phyloP scores from a whole-genome alignment of 345 rosid genomes.

The Camelina sativa region DNA sequence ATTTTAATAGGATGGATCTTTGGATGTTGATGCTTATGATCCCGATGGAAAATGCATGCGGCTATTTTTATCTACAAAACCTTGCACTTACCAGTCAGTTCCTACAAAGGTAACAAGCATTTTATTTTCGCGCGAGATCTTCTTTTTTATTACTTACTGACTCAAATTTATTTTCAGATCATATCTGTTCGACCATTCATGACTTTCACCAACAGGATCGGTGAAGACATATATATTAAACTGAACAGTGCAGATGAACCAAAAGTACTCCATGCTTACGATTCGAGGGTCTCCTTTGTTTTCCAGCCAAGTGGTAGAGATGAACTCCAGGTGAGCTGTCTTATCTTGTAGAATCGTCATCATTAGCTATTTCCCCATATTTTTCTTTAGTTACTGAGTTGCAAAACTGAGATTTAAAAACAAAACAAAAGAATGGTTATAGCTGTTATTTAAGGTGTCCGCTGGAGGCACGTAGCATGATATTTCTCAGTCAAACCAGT shows the following conservation, averaged over 20 bases:
- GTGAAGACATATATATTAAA: constrained; percentile 73
- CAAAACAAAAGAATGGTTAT: not conserved
- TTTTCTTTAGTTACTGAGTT: constrained; percentile 12
- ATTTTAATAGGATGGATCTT: constrained; percentile 80
- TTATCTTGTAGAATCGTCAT: constrained; percentile 22
- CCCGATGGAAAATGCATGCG: constrained; percentile 75
- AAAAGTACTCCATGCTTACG: constrained; percentile 75
- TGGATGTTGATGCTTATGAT: constrained; percentile 77
- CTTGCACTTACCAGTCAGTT: constrained; percentile 78
- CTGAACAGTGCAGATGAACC: constrained; percentile 76
- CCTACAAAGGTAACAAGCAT: constrained; percentile 78
- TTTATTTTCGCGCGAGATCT: constrained; percentile 19
- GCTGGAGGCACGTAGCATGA: constrained; percentile 27
- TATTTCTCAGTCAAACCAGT: constrained; percentile 22
- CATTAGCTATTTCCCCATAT: constrained; percentile 8
- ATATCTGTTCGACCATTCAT: constrained; percentile 89
- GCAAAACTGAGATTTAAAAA: constrained; percentile 11
- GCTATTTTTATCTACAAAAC: constrained; percentile 82
- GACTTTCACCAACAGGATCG: constrained; percentile 93
- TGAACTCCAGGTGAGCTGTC: constrained; percentile 77
- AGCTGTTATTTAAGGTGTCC: constrained; percentile 14
- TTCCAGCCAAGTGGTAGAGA: constrained; percentile 62
- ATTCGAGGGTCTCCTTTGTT: constrained; percentile 78
- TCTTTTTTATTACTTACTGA: constrained; percentile 24
- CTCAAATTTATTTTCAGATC: constrained; percentile 55